Conservation (phyloP, 768 basidiomycete genomes). For the Lentinula sp. region DNA sequence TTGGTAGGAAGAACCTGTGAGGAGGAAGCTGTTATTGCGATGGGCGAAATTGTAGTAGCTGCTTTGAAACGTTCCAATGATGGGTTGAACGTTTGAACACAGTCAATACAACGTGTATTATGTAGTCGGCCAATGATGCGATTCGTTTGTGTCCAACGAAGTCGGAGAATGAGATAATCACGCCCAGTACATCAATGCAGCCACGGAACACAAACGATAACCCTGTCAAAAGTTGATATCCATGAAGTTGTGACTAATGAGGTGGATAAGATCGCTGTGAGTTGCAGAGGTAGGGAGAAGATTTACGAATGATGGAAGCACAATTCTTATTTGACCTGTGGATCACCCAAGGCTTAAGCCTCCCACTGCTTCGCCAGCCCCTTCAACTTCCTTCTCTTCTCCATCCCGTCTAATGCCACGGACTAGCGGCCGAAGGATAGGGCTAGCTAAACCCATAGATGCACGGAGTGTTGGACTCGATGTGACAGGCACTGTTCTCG, state of each 20-base stretch:
- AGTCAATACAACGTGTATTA: neutral
- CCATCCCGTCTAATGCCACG: slow-evolving; percentile 45
- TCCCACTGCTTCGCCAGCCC: slow-evolving; percentile 73
- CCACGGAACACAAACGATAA: neutral
- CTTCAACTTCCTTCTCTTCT: slow-evolving; percentile 70
- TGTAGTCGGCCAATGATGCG: neutral
- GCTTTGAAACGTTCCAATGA: slow-evolving; percentile 31
- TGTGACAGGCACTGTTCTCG: slow-evolving; percentile 48
- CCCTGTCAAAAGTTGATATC: neutral
- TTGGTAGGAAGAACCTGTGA: slow-evolving; percentile 65
- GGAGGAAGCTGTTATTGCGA: slow-evolving; percentile 68
- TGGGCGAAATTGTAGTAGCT: slow-evolving; percentile 59
- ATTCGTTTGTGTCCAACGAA: neutral
- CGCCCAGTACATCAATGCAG: neutral
- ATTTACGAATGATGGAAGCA: neutral
- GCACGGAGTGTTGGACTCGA: slow-evolving; percentile 74
- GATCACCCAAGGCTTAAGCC: slow-evolving; percentile 45
- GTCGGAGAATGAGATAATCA: slow-evolving; percentile 3
- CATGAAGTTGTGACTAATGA: neutral
- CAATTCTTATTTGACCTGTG: neutral
- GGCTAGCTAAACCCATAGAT: slow-evolving; percentile 68
- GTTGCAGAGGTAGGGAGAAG: neutral
- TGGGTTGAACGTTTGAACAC: neutral
- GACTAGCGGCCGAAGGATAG: slow-evolving; percentile 65
- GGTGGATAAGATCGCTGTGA: neutral